Conservation (phyloP, 208 protist genomes). For the Leishmania mexicana region DNA sequence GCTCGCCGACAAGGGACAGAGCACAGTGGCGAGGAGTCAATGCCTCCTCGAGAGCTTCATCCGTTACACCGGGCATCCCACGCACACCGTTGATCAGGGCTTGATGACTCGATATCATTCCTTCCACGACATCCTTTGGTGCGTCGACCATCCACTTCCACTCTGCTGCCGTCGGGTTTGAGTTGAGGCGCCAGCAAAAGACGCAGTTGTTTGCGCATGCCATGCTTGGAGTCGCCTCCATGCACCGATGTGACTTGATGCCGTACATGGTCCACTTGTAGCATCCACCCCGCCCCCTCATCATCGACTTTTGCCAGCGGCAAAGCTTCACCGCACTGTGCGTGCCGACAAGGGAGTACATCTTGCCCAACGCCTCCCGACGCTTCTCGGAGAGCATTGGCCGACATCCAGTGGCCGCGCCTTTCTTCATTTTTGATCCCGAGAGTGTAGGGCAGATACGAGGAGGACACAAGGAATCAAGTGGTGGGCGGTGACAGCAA, state of each 20-base stretch:
- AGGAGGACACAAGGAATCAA: background rate
- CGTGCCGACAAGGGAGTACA: conserved; percentile 93
- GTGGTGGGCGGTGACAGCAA: background rate
- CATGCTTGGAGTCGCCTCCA: conserved; percentile 96
- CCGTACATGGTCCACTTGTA: conserved; percentile 99
- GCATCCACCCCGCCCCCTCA: conserved; percentile 95
- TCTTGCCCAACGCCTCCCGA: conserved; percentile 57
- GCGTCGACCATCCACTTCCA: conserved; percentile 95
- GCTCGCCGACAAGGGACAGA: conserved; percentile 95
- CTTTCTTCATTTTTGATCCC: conserved; percentile 25
- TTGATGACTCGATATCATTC: conserved; percentile 81
- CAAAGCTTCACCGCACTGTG: conserved; percentile 98
- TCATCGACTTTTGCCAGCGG: conserved; percentile 97
- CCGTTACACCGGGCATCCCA: conserved; percentile 92
- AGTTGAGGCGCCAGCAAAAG: conserved; percentile 96
- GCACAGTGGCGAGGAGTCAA: conserved; percentile 92
- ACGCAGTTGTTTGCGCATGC: conserved; percentile 97
- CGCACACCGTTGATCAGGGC: conserved; percentile 77
- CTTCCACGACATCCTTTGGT: conserved; percentile 83
- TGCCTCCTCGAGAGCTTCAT: conserved; percentile 79
- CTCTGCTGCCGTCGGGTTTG: conserved; percentile 90
- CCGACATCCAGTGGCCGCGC: conserved; percentile 24
- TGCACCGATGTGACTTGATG: conserved; percentile 95
- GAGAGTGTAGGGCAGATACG: background rate
- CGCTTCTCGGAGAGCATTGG: conserved; percentile 85